Percentiles rank a stretch among this genome's conserved stretches.
Conservation (phyloP, 306 rosid species). For the Gastrolobium villosum region DNA sequence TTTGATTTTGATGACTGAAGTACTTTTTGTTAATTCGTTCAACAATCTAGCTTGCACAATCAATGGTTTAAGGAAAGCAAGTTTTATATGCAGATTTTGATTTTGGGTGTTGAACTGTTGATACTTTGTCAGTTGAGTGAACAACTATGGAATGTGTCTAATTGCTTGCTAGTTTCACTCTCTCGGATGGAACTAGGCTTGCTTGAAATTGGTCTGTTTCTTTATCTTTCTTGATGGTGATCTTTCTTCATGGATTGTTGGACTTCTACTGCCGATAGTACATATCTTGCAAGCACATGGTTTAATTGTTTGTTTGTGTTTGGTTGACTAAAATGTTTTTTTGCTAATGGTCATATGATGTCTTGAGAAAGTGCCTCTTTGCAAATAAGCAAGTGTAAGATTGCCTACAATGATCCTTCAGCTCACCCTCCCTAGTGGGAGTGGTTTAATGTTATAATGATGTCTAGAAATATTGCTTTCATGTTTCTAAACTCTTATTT, state of each 20-base stretch:
- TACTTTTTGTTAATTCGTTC: not conserved
- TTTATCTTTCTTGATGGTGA: not conserved
- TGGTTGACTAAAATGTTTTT: not conserved
- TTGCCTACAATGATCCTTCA: too few relatives aligned
- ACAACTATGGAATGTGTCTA: constrained; percentile 7
- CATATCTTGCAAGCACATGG: not conserved
- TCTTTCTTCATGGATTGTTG: constrained; percentile 6
- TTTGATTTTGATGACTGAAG: not conserved
- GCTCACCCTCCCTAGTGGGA: too few relatives aligned
- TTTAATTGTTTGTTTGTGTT: constrained; percentile 27
- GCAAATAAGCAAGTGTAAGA: too few relatives aligned
- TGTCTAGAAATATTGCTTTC: constrained; percentile 7
- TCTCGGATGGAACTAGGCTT: constrained; percentile 22
- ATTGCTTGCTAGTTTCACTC: constrained; percentile 36
- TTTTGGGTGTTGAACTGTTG: constrained; percentile 9
- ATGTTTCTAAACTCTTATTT: not conserved
- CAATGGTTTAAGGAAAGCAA: not conserved
- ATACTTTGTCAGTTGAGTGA: constrained; percentile 14
- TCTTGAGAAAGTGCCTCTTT: not conserved
- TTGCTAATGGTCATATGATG: not conserved
- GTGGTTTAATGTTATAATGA: not conserved
- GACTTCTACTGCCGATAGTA: not conserved
- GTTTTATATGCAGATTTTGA: not conserved
- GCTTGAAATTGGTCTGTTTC: constrained; percentile 33
- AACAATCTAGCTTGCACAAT: not conserved